Base-by-base conservation (phyloP, 2,329 filamentous ascomycete species). In the Trichoderma semiorbis region DNA sequence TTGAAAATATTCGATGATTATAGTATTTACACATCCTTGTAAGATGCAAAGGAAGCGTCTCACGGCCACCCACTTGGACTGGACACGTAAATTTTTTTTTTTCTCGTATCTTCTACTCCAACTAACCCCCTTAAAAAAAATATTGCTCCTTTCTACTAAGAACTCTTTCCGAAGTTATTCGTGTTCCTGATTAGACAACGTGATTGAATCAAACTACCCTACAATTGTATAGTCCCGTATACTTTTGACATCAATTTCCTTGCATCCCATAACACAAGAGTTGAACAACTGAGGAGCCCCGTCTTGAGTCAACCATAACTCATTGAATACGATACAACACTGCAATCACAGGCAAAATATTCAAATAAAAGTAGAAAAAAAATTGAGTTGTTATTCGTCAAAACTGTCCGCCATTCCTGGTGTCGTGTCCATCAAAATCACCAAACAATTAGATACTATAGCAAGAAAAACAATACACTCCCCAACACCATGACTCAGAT, bases 401-500 rank as follows among this genome's bases (percentile, higher is more conserved):
- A 60, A 61, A n/a, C 28, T 21, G 4, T 7, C 53, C 16, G 18
- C 16, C 21, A 28, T 12, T 8, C 7, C 30, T 14, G 28, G 12
- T 16, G 53, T 24, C 65, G 43, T 34, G 14, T 60, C 65, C 11
- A 47, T 39, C 18, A n/a, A 32, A 24, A 43, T 58, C 34, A 58
- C 10, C 8, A 43, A 67, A 28, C 34, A 69, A 69, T 60, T 69
- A 60, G 21, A 47, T 43, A 47, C 34, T 58, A 32, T 26, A 67
- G n/a, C 21, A 55, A 55, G 12, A 57, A 21, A 66, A 24, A 68
- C 14, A 61, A 60, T 28, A 12, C 53, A 61, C 55, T 60, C 65
- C 65, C 36, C 26, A 69, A 69, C 65, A 69, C 65, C 65, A 16
- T 16, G 34, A 21, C n/a, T 68, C 18, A 36, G n/a, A 68, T 58